Percentiles rank a stretch among this genome's conserved stretches.
Conservation (phyloP, 2,329 filamentous ascomycete species). For the Trichoderma sp. region DNA sequence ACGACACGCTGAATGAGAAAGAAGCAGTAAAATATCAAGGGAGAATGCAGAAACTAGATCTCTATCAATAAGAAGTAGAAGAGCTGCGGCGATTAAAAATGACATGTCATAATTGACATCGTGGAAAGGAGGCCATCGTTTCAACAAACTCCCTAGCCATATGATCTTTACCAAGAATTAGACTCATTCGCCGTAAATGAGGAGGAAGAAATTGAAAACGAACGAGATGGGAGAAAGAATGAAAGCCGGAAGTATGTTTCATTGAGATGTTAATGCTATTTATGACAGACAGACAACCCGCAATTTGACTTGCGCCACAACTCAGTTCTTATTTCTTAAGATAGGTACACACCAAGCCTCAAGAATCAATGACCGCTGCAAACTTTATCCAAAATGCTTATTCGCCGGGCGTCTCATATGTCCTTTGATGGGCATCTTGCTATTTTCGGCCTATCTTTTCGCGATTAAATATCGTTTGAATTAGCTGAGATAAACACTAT, state of each 20-base stretch:
- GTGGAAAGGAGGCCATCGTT: neutral
- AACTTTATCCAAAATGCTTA: neutral
- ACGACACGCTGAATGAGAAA: too few species aligned
- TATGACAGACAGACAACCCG: neutral
- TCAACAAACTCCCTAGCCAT: neutral
- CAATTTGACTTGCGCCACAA: neutral
- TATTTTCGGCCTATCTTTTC: neutral
- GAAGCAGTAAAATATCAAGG: too few species aligned
- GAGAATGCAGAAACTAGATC: too few species aligned
- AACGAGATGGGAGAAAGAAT: neutral
- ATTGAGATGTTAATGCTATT: neutral
- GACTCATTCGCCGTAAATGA: neutral
- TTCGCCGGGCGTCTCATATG: neutral
- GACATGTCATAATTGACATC: too few species aligned
- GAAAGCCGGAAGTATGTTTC: too few species aligned
- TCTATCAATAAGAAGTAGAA: too few species aligned
- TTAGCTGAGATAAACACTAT: neutral
- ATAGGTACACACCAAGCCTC: neutral
- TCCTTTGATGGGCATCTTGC: neutral
- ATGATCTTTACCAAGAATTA: neutral
- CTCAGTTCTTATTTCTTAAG: neutral
- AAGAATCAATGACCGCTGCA: neutral
- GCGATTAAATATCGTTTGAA: neutral
- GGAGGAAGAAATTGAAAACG: neutral
- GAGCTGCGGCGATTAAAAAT: too few species aligned